These are phyloP conservation scores for Metarhizium anisopliae DNA, from an alignment of 2,329 filamentous ascomycete species.

Conservation along the genomic window DNA sequence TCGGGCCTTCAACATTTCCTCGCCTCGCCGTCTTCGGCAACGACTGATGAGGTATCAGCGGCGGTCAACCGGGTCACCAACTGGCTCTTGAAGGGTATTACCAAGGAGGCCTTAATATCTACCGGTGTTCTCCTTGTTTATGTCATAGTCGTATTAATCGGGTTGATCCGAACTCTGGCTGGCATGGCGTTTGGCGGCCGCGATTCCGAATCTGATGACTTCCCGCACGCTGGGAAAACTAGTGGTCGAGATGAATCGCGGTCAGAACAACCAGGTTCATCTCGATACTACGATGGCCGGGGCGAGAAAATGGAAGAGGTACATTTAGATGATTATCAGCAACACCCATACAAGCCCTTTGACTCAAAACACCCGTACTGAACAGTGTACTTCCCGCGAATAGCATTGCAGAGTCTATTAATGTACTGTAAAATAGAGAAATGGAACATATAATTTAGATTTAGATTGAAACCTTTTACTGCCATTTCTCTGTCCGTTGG, in stretches of 20 bases:
- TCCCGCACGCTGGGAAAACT: constrained; percentile 24
- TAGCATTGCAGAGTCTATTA: background rate
- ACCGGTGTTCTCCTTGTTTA: constrained; percentile 66
- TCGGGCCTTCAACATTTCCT: constrained; percentile 61
- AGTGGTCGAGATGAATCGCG: constrained; percentile 10
- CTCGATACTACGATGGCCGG: background rate
- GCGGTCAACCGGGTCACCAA: constrained; percentile 63
- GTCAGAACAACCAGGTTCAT: constrained; percentile 9
- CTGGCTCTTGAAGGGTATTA: constrained; percentile 58
- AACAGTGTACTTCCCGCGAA: background rate
- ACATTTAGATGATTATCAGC: background rate
- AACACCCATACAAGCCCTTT: background rate
- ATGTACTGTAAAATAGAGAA: background rate
- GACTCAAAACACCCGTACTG: background rate
- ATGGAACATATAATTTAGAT: background rate
- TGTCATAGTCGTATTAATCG: constrained; percentile 67
- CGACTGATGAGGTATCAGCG: constrained; percentile 72
- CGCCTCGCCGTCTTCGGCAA: constrained; percentile 61
- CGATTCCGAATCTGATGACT: constrained; percentile 43
- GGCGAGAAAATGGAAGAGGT: constrained; percentile 1
- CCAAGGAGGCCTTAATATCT: constrained; percentile 73
- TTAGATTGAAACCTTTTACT: background rate
- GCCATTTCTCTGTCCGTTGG: background rate
- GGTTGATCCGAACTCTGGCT: constrained; percentile 55
- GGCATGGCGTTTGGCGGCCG: constrained; percentile 53